These are phyloP conservation scores for Dryas integrifolia DNA, from an alignment of 331 rosid species.

Conservation along the genomic window DNA sequence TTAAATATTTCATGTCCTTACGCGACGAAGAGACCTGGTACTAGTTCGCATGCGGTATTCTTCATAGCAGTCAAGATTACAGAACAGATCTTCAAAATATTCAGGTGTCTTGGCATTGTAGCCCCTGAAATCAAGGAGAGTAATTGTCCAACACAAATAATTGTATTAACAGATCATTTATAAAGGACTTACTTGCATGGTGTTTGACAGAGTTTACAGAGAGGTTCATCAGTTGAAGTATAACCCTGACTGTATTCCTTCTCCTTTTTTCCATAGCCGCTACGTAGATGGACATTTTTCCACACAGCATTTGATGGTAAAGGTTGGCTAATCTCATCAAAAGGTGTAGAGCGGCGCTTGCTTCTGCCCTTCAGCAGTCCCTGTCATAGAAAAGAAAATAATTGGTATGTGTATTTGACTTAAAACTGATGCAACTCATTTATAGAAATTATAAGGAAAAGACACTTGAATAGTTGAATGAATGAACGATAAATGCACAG, in stretches of 20 bases:
- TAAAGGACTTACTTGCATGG: constrained; percentile 66
- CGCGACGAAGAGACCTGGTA: constrained; percentile 76
- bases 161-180: constrained; percentile 6
- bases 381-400: constrained; percentile 35
- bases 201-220: constrained; percentile 87
- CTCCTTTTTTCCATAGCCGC: constrained; percentile 74
- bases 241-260: constrained; percentile 86
- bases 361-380: constrained; percentile 89
- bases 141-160: constrained; percentile 17
- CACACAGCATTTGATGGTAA: constrained; percentile 77
- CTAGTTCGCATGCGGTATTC: constrained; percentile 90
- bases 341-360: constrained; percentile 75
- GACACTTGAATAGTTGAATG: not conserved
- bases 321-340: constrained; percentile 68
- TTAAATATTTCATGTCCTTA: constrained; percentile 36
- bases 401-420: not conserved
- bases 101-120: constrained; percentile 72
- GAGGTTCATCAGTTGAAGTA: constrained; percentile 70
- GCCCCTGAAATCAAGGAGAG: constrained; percentile 58
- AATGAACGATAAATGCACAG: constrained; percentile 11
- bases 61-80: constrained; percentile 79
- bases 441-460: not conserved
- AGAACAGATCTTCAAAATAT: constrained; percentile 90
- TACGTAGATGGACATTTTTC: constrained; percentile 60
- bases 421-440: not conserved